Evolutionary conservation across 345 rosid genomes (phyloP).

Genomic region (Mangifera indica): DNA sequence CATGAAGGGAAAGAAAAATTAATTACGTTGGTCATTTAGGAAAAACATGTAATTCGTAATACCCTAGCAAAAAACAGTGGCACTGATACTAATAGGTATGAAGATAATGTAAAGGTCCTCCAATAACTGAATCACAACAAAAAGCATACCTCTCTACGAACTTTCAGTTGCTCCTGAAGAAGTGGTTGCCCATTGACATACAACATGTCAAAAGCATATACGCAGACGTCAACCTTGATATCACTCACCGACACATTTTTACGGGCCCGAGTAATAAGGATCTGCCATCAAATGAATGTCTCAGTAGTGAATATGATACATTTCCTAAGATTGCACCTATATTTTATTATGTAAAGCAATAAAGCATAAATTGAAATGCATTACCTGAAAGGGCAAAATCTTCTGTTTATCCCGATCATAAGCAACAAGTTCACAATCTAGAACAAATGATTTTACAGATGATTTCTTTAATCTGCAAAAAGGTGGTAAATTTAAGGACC

Average conservation of each 20-base stretch:
- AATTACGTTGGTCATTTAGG: background rate
- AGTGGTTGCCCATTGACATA: constrained; percentile 77
- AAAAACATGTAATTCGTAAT: background rate
- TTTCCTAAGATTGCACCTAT: background rate
- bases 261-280: constrained; percentile 77
- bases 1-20: background rate
- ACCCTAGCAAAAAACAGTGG: too few species aligned
- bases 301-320: background rate
- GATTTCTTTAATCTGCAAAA: constrained; percentile 72
- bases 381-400: constrained; percentile 95
- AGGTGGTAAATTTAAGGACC: constrained; percentile 22
- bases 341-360: background rate
- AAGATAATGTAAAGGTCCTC: background rate
- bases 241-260: constrained; percentile 80
- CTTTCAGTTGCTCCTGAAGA: constrained; percentile 67
- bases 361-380: background rate
- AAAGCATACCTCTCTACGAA: constrained; percentile 73
- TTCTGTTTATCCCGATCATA: constrained; percentile 68
- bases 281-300: constrained; percentile 36
- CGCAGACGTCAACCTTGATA: constrained; percentile 90
- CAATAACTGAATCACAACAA: background rate
- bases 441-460: constrained; percentile 65
- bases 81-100: too few species aligned
- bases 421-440: constrained; percentile 95
- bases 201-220: constrained; percentile 86